Percentiles rank a stretch among this genome's conserved stretches.
These are phyloP conservation scores for Juglanconis oblonga DNA, from an alignment of 2,329 filamentous ascomycete genomes.

Conservation along the genomic window DNA sequence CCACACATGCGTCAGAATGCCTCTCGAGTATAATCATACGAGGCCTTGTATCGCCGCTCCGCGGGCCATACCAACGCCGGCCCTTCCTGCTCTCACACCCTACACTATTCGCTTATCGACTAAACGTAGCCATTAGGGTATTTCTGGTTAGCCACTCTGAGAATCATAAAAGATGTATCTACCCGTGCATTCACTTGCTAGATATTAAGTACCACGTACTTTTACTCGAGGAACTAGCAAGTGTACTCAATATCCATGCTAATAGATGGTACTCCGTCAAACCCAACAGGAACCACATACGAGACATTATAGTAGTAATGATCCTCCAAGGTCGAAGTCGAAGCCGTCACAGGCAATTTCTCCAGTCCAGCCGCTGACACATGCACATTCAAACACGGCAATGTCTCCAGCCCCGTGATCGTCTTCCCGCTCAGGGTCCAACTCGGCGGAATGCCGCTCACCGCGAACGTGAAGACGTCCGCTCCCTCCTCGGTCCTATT, in stretches of 20 bases:
- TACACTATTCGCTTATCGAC: too few relatives aligned
- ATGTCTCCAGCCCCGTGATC: slow-evolving; percentile 29
- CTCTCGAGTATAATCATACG: too few relatives aligned
- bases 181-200: too few relatives aligned
- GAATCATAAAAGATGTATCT: too few relatives aligned
- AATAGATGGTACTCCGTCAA: slow-evolving; percentile 28
- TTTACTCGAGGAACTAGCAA: neutral
- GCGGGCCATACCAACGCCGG: too few relatives aligned
- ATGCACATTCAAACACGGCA: slow-evolving; percentile 38
- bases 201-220: too few relatives aligned
- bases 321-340: slow-evolving; percentile 36
- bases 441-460: slow-evolving; percentile 35
- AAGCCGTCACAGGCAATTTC: slow-evolving; percentile 27
- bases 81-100: too few relatives aligned
- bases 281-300: slow-evolving; percentile 39
- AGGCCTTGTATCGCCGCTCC: too few relatives aligned
- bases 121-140: too few relatives aligned
- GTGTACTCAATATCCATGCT: slow-evolving; percentile 10
- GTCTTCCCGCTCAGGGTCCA: slow-evolving; percentile 32
- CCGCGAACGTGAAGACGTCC: slow-evolving; percentile 36
- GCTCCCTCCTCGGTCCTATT: slow-evolving; percentile 37
- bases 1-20: too few relatives aligned
- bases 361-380: slow-evolving; percentile 36
- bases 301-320: slow-evolving; percentile 45
- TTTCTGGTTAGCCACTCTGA: too few relatives aligned